Evolutionary conservation across 768 basidiomycete genomes (phyloP), one percentile per base, ranked within the genome.

Genomic region (Artomyces pyxidatus): DNA sequence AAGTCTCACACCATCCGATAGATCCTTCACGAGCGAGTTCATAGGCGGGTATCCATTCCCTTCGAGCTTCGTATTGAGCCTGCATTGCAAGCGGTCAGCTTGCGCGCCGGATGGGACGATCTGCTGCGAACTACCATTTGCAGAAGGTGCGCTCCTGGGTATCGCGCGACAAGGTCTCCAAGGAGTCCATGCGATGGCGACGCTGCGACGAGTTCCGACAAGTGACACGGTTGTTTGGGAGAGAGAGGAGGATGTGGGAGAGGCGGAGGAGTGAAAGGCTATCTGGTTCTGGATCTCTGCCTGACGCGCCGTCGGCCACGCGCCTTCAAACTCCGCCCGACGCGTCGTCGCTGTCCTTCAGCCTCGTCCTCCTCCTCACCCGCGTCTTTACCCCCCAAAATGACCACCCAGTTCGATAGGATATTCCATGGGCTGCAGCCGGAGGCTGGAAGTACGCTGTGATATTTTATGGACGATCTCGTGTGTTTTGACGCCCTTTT

Each of bases 1-100:
- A 37, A 99, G 76, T 53, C 88, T 82, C 17, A 96, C 93, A 28
- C 96, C 96, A 69, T 97, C 94, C 5, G 86, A 90, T 45, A 98
- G 80, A 72, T 98, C 96, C 47, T 77, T 75, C 23, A 91, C 85
- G 6, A 99, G 77, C 43, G 93, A 91, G 9, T 73, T 74, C 89
- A 99, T 94, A 11, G 90, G 79, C 6, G 87, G 85, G 60, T 93
- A 80, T 51, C 84, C 85, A 55, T 86, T 76, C 3, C 78, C 72
- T 62, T 97, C 93, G 26, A 99, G 77, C 63, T 95, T 94, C 8
- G 93, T 90, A 61, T 98, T 99, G 51, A 98, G 73, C 96, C 95
- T 97, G 56, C 32, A 26, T 21, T 22, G 42, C 40, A 25, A 50
- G 53, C 42, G 38, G 10, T 47, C 22, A 53, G 48, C 39, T 55